A percentile compares a stretch with the other conserved stretches of the same genome.
These are phyloP conservation scores for Aspergillus hiratsukae DNA, from an alignment of 2,329 filamentous ascomycete species.

Conservation along the genomic window DNA sequence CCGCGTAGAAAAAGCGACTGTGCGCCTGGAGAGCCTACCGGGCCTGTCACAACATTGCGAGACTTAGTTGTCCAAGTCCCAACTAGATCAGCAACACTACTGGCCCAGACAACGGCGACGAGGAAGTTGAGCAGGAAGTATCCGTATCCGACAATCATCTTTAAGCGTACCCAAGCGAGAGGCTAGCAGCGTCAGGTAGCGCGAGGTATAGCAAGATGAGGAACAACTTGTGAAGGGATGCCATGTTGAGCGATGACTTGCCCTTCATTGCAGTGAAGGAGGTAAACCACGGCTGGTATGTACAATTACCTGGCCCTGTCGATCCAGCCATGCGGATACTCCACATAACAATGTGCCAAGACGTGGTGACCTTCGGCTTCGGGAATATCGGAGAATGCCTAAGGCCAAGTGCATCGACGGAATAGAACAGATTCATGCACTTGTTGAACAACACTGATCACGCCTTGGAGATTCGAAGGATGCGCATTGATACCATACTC, in stretches of 20 bases:
- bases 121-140: constrained; percentile 34
- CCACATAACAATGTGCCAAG: constrained; percentile 12
- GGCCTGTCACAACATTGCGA: constrained; percentile 63
- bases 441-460: neutral
- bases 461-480: neutral
- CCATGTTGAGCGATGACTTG: neutral
- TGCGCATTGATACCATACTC: neutral
- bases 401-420: neutral
- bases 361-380: neutral
- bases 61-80: constrained; percentile 72
- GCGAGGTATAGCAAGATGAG: neutral
- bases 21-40: constrained; percentile 45
- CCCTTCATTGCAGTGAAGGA: constrained; percentile 7
- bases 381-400: neutral
- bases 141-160: constrained; percentile 25
- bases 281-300: constrained; percentile 7
- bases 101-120: constrained; percentile 35
- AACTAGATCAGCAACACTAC: constrained; percentile 49
- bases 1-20: neutral
- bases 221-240: constrained; percentile 4
- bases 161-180: constrained; percentile 1
- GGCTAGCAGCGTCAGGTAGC: constrained; percentile 5
- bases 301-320: neutral
- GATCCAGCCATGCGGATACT: constrained; percentile 11
- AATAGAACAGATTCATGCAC: neutral